A percentile compares a stretch with the other conserved stretches of the same genome.
Conservation (phyloP, 2,329 filamentous ascomycete genomes). For the Xylaria arbuscula region DNA sequence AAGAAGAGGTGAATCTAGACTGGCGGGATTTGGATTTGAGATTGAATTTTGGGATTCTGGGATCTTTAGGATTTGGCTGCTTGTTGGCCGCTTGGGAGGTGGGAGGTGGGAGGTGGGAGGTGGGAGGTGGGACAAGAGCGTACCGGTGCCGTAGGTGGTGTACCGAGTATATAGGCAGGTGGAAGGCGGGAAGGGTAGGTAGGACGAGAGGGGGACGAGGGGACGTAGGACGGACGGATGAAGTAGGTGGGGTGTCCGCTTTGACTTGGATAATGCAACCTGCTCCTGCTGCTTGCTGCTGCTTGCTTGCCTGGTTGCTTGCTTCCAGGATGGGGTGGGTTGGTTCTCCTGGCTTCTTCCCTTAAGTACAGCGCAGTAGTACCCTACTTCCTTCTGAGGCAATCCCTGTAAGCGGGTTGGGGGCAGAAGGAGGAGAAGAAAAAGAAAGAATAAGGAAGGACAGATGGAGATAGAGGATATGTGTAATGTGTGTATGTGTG, state of each 20-base stretch:
- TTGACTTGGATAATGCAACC: constrained; percentile 32
- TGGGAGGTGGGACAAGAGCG: constrained; percentile 22
- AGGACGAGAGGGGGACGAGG: constrained; percentile 10
- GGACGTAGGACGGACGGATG: constrained; percentile 22
- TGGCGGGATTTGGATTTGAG: constrained; percentile 17
- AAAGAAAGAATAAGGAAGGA: background rate
- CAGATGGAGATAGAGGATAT: background rate
- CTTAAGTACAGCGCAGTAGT: background rate
- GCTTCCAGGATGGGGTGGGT: constrained; percentile 23
- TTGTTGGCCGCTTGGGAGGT: constrained; percentile 28
- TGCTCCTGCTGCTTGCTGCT: constrained; percentile 30
- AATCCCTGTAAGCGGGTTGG: constrained; percentile 6
- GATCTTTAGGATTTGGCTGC: constrained; percentile 14
- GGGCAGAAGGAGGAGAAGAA: background rate
- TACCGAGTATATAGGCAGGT: constrained; percentile 1
- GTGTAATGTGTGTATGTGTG: background rate
- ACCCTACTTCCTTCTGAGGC: background rate
- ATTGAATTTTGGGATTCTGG: constrained; percentile 12
- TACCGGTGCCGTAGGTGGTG: background rate
- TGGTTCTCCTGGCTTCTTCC: background rate
- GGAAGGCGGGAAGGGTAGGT: background rate
- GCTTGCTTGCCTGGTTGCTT: background rate
- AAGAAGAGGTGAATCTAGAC: background rate
- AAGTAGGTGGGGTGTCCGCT: constrained; percentile 28
- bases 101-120: constrained; percentile 28